Conservation (phyloP, 2,329 filamentous ascomycete genomes). For the Phoma sp. region DNA sequence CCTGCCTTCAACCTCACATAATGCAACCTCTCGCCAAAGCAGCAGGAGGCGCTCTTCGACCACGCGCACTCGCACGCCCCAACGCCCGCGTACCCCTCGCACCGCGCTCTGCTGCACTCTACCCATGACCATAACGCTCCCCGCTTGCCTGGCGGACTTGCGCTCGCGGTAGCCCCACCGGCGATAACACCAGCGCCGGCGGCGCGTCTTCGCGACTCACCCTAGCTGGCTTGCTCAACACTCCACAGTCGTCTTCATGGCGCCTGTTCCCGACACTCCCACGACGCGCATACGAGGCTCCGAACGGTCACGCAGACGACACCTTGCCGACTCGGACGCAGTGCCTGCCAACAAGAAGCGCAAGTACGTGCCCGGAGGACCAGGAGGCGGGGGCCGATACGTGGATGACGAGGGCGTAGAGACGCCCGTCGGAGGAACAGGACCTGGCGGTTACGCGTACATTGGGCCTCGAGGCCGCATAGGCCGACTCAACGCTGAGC, state of each 20-base stretch:
- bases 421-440: conserved; percentile 59
- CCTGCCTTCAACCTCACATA: conserved; percentile 9
- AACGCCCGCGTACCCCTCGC: conserved; percentile 25
- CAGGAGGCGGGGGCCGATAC: conserved; percentile 84
- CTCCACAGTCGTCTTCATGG: conserved; percentile 40
- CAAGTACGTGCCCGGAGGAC: conserved; percentile 82
- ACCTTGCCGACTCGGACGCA: conserved; percentile 49
- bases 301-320: conserved; percentile 40
- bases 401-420: conserved; percentile 73
- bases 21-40: conserved; percentile 22
- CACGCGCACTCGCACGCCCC: conserved; percentile 27
- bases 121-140: conserved; percentile 32
- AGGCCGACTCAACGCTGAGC: conserved; percentile 57
- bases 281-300: conserved; percentile 45
- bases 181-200: conserved; percentile 31
- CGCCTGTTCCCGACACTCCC: conserved; percentile 45
- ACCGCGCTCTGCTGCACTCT: conserved; percentile 9
- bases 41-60: conserved; percentile 12
- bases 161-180: conserved; percentile 34
- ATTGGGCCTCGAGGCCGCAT: conserved; percentile 60
- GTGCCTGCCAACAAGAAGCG: conserved; percentile 54
- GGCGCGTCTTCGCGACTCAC: conserved; percentile 40
- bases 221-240: conserved; percentile 35
- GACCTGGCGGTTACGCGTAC: conserved; percentile 57
- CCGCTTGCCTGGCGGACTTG: conserved; percentile 32